Evolutionary conservation across 345 rosid genomes (phyloP).

Genomic region (Rhodomyrtus tomentosa): DNA sequence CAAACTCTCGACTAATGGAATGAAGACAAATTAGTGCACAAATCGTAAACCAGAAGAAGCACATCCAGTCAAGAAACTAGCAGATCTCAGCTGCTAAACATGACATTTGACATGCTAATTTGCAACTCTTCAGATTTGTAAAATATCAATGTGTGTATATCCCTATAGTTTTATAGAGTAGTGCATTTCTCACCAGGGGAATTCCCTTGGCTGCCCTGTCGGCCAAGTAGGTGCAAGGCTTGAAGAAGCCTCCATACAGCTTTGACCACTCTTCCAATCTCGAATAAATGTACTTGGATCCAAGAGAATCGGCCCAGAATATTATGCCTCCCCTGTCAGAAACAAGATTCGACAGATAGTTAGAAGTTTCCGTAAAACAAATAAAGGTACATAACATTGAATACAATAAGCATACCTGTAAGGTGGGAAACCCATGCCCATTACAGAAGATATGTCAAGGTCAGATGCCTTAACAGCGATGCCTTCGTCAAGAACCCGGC

Average conservation of each 20-base stretch:
- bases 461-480: conserved; percentile 91
- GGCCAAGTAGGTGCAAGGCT: conserved; percentile 82
- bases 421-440: conserved; percentile 99
- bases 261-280: conserved; percentile 79
- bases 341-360: not conserved
- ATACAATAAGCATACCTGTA: conserved; percentile 44
- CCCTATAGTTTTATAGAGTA: not conserved
- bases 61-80: not conserved
- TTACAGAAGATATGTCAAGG: conserved; percentile 73
- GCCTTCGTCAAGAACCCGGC: conserved; percentile 87
- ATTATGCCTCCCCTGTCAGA: conserved; percentile 53
- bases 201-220: conserved; percentile 67
- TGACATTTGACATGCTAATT: not conserved
- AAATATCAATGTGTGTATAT: not conserved
- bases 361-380: not conserved
- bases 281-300: conserved; percentile 58
- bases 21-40: not conserved
- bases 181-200: conserved; percentile 37
- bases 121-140: not conserved
- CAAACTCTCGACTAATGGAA: not conserved
- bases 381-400: not conserved
- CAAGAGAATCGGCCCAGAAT: conserved; percentile 91
- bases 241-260: conserved; percentile 73
- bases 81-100: not conserved
- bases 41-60: not conserved